Base-by-base conservation (phyloP, 2,329 filamentous ascomycete genomes). In the Phialophora chinensis region DNA sequence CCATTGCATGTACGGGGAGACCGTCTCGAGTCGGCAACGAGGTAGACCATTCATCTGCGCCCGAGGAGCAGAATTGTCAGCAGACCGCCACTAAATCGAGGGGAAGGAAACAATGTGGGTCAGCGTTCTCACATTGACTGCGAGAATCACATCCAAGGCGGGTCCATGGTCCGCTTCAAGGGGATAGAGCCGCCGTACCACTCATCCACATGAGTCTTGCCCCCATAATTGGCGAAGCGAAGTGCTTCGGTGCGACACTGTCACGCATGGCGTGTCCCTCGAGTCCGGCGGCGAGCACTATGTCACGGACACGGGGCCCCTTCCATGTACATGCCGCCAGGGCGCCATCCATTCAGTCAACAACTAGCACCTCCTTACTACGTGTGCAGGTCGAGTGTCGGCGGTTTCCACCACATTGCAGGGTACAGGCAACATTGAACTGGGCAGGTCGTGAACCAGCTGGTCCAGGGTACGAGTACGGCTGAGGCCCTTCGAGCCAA, bases 401-500 rank as follows among this genome's bases (percentile, higher is more conserved):
- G 7, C 86, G 78, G 70, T 88, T 88, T 23, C 86, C 86, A 2
- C 86, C 86, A 69, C 86, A 88, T 77, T 87, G 85, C 1, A 88
- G 77, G 1, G 84, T 83, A 67, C 84, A 86, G n/a, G 83, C 78
- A 12, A 88, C 82, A 65, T 78, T 80, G 71, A 87, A 81, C 69
- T 88, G 86, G 1, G 76, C 57, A 86, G 83, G 4, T 81, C 74
- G 4, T 78, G 76, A 59, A 77, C 70, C 5, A 88, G 77, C 52
- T 86, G 79, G 7, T 76, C 61, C 14, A 86, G 74, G 1, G 82
- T 80, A 25, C 87, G 77, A 2, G 82, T 80, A 25, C 87, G 77
- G 1, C 76, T 75, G 4, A 86, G 73, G 1, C 78, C 75, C 1
- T 76, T 77, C 7, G 75, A 67, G 12, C 87, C 83, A 10, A 79